phyloP scores from a whole-genome alignment of 2,329 filamentous ascomycete genomes.

The Claviceps africana region DNA sequence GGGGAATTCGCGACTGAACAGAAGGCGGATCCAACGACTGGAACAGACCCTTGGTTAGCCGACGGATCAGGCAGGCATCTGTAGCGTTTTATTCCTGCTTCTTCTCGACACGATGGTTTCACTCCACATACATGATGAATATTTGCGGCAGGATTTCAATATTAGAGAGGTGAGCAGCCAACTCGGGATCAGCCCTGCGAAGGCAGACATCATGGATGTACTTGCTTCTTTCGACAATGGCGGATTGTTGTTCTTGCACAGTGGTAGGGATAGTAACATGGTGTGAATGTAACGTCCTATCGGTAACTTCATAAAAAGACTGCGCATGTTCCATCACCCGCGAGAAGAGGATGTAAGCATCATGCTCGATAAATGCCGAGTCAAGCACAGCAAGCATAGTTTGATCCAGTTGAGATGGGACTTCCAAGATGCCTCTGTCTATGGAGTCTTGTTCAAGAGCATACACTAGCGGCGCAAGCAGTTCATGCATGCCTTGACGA shows the following conservation, averaged over 20 bases:
- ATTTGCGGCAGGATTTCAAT: conserved; percentile 93
- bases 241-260: conserved; percentile 25
- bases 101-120: neutral
- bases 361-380: conserved; percentile 66
- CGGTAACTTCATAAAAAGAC: conserved; percentile 63
- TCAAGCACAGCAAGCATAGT: conserved; percentile 56
- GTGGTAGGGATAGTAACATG: conserved; percentile 10
- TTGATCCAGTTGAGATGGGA: conserved; percentile 26
- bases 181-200: conserved; percentile 64
- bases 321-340: conserved; percentile 79
- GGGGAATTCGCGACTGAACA: conserved; percentile 87
- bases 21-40: conserved; percentile 81
- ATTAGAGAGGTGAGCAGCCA: conserved; percentile 64
- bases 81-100: neutral
- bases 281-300: conserved; percentile 5
- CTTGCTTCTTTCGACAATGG: conserved; percentile 72
- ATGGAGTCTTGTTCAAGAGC: conserved; percentile 73
- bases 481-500: conserved; percentile 96
- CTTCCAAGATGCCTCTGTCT: conserved; percentile 27
- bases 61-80: neutral
- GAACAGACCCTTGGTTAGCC: neutral
- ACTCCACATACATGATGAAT: conserved; percentile 62
- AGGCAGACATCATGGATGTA: conserved; percentile 76
- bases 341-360: conserved; percentile 75
- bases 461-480: conserved; percentile 79